Evolutionary conservation across 1,284 basidiomycete species (phyloP).

Genomic region (Anthracocystis panici-leucophaei): DNA sequence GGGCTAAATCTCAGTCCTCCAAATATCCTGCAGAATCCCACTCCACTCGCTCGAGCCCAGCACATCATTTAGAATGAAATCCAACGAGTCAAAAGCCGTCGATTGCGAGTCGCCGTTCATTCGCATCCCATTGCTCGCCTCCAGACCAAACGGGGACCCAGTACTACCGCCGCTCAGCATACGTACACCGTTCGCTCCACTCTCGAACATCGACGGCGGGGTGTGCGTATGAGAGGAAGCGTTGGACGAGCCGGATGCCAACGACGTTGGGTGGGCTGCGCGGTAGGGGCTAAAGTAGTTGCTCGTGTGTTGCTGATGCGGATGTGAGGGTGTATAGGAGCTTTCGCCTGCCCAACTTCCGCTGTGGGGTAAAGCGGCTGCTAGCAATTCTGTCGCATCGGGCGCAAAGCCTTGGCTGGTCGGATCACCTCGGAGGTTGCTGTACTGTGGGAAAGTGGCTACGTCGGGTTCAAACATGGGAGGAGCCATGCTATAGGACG

Average conservation of each 20-base stretch:
- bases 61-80: constrained; percentile 45
- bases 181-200: neutral
- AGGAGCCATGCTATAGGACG: constrained; percentile 10
- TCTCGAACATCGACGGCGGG: constrained; percentile 5
- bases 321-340: neutral
- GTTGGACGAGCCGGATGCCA: constrained; percentile 12
- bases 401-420: constrained; percentile 4
- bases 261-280: neutral
- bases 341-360: neutral
- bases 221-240: constrained; percentile 18
- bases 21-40: constrained; percentile 39
- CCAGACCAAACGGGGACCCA: neutral
- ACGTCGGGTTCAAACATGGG: constrained; percentile 6
- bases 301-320: neutral
- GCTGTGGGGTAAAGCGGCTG: constrained; percentile 20
- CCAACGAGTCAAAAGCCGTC: constrained; percentile 26
- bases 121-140: neutral
- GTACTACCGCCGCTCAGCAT: constrained; percentile 4
- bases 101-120: neutral
- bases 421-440: neutral
- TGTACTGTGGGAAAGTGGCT: neutral
- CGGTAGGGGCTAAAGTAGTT: constrained; percentile 3
- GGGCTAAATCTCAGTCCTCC: constrained; percentile 33
- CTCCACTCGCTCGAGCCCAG: constrained; percentile 36
- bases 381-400: constrained; percentile 24